Evolutionary conservation across 768 basidiomycete genomes (phyloP), one percentile per base, ranked within the genome.

Genomic region (Boletus reticulatus): DNA sequence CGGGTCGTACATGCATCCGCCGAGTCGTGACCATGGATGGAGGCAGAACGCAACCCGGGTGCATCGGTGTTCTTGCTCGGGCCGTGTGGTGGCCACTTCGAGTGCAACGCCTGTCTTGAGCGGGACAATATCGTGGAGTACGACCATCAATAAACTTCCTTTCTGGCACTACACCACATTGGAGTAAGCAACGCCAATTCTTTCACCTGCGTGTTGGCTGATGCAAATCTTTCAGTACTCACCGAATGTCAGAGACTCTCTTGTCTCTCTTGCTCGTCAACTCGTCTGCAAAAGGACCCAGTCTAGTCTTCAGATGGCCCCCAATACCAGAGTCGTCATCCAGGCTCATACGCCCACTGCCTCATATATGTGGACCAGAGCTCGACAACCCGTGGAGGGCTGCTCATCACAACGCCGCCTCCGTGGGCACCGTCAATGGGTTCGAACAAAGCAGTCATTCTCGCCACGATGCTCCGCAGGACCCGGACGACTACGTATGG

Each of bases 1-100:
- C 91, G 85, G 81, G 62, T 93, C 89, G 59, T 84, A 67, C 83
- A 86, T 89, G 48, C 73, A 77, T 16, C 90, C 91, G 1, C 91
- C 90, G 0, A 92, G 77, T 80, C 89, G 84, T n/a, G 87, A 85
- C 90, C 90, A 93, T 7, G 92, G 92, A 61, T 93, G 91, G 12
- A 89, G 73, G 61, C 84, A 84, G n/a, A 93, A 71, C 0, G 84
- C 89, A 7, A 87, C 67, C 57, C 81, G 84, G 29, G 70, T 76
- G 8, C 57, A 59, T 11, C 22, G 43, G 12, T 46, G 19, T 17
- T 45, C 55, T 20, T 61, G 59, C 12, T 32, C 13, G 8, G 79
- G 76, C 17, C 56, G 60, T 41, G 69, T 66, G 2, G 73, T 53
- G 17, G 73, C 72, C 34, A 75, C 70, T 64, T 83, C 74, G n/a